A percentile compares a stretch with the other conserved stretches of the same genome.
Conservation (phyloP, 768 basidiomycete species). For the Lentinula sp. region DNA sequence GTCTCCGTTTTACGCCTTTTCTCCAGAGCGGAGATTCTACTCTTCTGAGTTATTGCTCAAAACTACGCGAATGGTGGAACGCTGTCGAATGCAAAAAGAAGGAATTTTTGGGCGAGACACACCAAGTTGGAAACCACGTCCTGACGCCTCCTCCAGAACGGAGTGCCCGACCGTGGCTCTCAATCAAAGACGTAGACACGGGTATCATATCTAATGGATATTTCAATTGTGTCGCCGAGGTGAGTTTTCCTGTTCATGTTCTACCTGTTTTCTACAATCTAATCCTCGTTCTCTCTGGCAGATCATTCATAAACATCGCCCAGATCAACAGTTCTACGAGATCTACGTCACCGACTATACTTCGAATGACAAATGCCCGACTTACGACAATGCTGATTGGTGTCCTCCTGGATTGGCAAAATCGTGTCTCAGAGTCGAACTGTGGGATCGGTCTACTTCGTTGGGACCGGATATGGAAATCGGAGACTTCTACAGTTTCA, state of each 20-base stretch:
- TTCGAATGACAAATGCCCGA: conserved; percentile 23
- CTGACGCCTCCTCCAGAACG: conserved; percentile 3
- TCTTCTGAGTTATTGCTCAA: conserved; percentile 37
- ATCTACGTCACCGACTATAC: conserved; percentile 70
- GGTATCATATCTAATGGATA: conserved; percentile 37
- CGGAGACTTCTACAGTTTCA: conserved; percentile 46
- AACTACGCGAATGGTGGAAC: conserved; percentile 49
- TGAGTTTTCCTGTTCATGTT: conserved; percentile 17
- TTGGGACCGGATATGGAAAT: conserved; percentile 36
- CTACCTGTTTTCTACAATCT: not conserved
- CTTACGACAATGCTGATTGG: conserved; percentile 32
- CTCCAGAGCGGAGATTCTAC: conserved; percentile 19
- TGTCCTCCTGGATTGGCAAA: conserved; percentile 40
- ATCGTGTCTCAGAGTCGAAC: conserved; percentile 45
- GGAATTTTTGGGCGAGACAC: conserved; percentile 5
- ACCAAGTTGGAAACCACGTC: not conserved
- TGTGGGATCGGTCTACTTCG: conserved; percentile 48
- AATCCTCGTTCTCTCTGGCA: conserved; percentile 13
- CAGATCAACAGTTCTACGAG: conserved; percentile 31
- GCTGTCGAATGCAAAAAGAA: conserved; percentile 19
- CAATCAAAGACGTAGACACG: conserved; percentile 47
- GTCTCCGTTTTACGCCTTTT: conserved; percentile 41
- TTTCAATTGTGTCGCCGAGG: conserved; percentile 63
- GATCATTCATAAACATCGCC: conserved; percentile 40
- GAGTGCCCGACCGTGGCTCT: conserved; percentile 30